Base-by-base conservation (phyloP, 2,329 filamentous ascomycete genomes). In the Pestalotiopsis sp. region DNA sequence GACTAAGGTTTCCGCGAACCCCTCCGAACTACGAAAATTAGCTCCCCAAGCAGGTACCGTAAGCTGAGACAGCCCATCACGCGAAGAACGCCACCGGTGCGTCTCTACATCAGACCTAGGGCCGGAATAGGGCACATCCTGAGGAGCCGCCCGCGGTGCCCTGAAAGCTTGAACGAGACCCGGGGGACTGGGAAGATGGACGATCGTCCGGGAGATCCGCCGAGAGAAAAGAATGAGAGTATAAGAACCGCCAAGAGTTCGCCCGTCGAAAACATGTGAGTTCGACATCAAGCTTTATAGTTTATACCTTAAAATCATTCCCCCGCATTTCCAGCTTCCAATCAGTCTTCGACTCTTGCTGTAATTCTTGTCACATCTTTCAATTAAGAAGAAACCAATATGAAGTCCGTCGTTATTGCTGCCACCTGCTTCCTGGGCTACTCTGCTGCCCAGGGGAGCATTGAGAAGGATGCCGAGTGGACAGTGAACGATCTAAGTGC, bases 391-490 rank as follows among this genome's bases (percentile, higher is more conserved):
- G 6, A 36, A n/a, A n/a, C 20, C 45, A 62, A 36, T 20, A 62
- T 62, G 59, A 62, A 62, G 59, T 38, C 17, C 36, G 14, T 36
- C 23, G 13, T n/a, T 23, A 39, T 39, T 25, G 36, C 59, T n/a
- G 31, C 36, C 27, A n/a, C 23, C 36, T 62, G 36, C 36, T 36
- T 62, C 36, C 4, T 39, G 23, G 36, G 59, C 31, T 23, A 31
- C 5, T 25, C 59, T 17, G 36, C 36, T 39, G 59, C 59, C 27
- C 59, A 38, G 11, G 31, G 36, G 31, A 41, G 59, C 14, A 62
- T 62, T 20, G 59, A 62, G 36, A 62, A 62, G 27, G 59, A 62
- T 39, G 59, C 59, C 59, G 36, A 38, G 59, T 62, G 59, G 59
- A 62, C 59, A 31, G 31, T 62, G n/a, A 38, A 7, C n/a, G 59